These are phyloP conservation scores for Botrytis sinoallii DNA, from an alignment of 2,329 filamentous ascomycete species.

Conservation along the genomic window DNA sequence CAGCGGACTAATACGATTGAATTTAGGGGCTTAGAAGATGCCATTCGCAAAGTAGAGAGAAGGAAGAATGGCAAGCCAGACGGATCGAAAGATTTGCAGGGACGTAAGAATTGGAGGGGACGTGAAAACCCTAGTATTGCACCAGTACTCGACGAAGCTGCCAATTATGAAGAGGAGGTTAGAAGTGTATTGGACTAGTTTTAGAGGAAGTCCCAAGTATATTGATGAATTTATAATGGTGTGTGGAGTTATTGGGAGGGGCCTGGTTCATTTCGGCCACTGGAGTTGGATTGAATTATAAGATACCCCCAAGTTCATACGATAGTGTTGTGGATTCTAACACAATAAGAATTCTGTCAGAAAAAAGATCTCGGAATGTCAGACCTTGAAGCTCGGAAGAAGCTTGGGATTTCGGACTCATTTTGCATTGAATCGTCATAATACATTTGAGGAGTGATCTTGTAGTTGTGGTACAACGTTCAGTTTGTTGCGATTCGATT, in stretches of 20 bases:
- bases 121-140: constrained; percentile 25
- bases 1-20: neutral
- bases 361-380: neutral
- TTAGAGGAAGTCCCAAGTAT: constrained; percentile 8
- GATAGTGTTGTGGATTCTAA: neutral
- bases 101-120: constrained; percentile 27
- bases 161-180: constrained; percentile 33
- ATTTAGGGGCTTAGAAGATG: constrained; percentile 25
- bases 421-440: neutral
- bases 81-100: neutral
- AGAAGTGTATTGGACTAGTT: constrained; percentile 24
- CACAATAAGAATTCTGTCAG: neutral
- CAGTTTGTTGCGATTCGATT: neutral
- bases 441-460: neutral
- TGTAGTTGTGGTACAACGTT: neutral
- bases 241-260: neutral
- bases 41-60: constrained; percentile 27
- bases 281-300: constrained; percentile 7
- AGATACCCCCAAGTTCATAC: neutral
- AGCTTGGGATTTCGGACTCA: neutral
- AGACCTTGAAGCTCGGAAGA: neutral
- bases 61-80: constrained; percentile 12
- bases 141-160: constrained; percentile 28
- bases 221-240: neutral
- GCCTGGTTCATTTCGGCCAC: neutral